Evolutionary conservation across 352 stramenopile species (phyloP), one percentile per base, ranked within the genome.

Genomic region (Plasmopara halstedii): DNA sequence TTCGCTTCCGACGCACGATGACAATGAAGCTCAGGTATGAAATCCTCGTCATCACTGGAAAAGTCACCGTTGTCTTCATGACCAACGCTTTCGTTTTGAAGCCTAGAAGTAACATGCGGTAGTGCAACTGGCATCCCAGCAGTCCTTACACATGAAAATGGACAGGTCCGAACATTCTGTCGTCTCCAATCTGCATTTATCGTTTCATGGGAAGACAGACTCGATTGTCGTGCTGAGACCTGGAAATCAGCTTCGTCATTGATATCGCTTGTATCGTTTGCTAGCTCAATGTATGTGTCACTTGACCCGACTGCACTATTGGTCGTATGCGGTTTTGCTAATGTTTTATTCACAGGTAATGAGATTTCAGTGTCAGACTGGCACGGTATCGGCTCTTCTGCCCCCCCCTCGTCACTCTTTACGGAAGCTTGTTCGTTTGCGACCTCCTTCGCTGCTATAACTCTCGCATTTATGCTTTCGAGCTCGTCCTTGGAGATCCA

Each of bases 1-100:
- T 56, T 46, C 6, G 42, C 46, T 37, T 63, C 38, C 27, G 42
- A 60, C 14, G 32, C 42, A 7, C 41, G 44, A 23, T 29, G 51
- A 19, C 29, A 40, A 55, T 58, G 57, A 19, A 54, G 32, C 55
- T 56, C 58, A 25, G 49, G 59, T 31, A 46, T 59, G 44, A 70
- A 83, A 25, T 64, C 71, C 35, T 76, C 67, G 34, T 82, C 67
- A 20, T 83, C 71, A 45, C 71, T 81, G 2, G 74, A 85, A 27
- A 85, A 85, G 23, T 76, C 67, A 15, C 65, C 66, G 20, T 68
- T 65, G 32, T 80, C 50, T 57, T 51, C 59, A 18, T 68, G 46
- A 4, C 61, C n/a, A 27, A 27, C 23, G 22, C 25, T 56, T 36
- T 53, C 56, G 20, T 51, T 67, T 42, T 47, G 56, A n/a, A 15